These are phyloP conservation scores for Mycoemilia scoparia DNA, from an alignment of 192 early-diverging fungal genomes.

Conservation along the genomic window DNA sequence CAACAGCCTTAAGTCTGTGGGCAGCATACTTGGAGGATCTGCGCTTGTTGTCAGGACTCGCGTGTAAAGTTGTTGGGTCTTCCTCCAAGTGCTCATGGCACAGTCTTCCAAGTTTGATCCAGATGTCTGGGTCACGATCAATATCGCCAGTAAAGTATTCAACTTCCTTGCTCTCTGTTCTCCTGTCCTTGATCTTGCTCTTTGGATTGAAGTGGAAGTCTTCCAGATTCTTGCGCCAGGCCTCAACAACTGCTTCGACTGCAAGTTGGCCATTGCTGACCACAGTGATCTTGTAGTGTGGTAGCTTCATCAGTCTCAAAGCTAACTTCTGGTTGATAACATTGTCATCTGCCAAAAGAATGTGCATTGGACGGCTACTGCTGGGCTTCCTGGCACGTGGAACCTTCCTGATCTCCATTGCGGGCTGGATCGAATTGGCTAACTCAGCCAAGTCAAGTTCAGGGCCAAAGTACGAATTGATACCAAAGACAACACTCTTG, in stretches of 20 bases:
- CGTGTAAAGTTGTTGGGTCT: no score
- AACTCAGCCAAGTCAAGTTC: constrained; percentile 40
- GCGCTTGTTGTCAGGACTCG: no score
- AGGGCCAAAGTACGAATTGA: constrained; percentile 51
- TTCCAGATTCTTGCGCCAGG: constrained; percentile 20
- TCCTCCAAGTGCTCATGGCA: no score
- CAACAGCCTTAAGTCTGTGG: no score
- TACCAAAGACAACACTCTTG: constrained; percentile 37
- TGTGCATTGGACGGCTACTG: constrained; percentile 49
- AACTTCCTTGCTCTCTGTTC: no score
- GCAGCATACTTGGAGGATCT: no score
- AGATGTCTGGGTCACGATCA: no score
- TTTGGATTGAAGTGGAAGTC: no score
- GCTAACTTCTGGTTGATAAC: constrained; percentile 74
- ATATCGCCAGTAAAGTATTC: no score
- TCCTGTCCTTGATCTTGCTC: no score
- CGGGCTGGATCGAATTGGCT: constrained; percentile 49
- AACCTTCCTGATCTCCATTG: constrained; percentile 46
- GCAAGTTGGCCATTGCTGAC: constrained; percentile 66
- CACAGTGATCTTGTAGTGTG: constrained; percentile 55
- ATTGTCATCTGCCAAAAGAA: constrained; percentile 74
- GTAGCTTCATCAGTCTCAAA: constrained; percentile 50
- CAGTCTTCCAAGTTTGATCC: no score
- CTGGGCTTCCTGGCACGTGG: constrained; percentile 34
- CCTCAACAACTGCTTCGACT: constrained; percentile 45